Evolutionary conservation across 441 rosid genomes (phyloP).

Genomic region (Croton laevigatus): DNA sequence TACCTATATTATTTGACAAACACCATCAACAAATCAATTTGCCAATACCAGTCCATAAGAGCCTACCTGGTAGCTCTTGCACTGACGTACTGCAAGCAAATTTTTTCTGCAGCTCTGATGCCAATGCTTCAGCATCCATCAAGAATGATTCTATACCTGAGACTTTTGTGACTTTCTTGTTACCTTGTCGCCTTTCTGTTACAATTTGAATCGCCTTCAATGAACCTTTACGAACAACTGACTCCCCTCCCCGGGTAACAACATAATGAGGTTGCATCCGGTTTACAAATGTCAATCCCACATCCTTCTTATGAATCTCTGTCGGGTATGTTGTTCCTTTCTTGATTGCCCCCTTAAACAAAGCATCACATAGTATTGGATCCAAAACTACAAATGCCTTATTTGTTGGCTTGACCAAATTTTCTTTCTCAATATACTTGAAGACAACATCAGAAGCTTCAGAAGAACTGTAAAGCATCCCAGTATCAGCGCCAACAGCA

Average conservation of each 20-base stretch:
- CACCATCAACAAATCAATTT: neutral
- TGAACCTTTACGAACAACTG: constrained; percentile 77
- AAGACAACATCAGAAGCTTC: constrained; percentile 86
- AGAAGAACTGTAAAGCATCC: constrained; percentile 65
- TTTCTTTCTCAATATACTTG: constrained; percentile 72
- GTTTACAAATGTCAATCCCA: constrained; percentile 59
- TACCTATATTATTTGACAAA: neutral
- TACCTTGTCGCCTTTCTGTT: constrained; percentile 91
- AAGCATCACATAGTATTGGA: constrained; percentile 73
- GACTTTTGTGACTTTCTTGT: constrained; percentile 82
- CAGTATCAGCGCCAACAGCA: constrained; percentile 72
- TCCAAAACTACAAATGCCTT: constrained; percentile 73
- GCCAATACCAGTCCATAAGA: neutral
- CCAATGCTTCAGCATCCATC: constrained; percentile 78
- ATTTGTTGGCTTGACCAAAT: constrained; percentile 65
- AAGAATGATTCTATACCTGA: constrained; percentile 78
- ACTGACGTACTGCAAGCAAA: constrained; percentile 91
- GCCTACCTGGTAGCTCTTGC: constrained; percentile 72
- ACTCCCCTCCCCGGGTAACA: constrained; percentile 70
- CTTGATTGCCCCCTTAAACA: constrained; percentile 91
- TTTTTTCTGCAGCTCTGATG: constrained; percentile 95
- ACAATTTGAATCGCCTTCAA: constrained; percentile 75
- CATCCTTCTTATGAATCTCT: constrained; percentile 81
- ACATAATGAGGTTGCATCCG: constrained; percentile 86
- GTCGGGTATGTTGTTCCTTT: constrained; percentile 89